Evolutionary conservation across 805 yeast species (phyloP).

Genomic region (Suhomyces emberorum): DNA sequence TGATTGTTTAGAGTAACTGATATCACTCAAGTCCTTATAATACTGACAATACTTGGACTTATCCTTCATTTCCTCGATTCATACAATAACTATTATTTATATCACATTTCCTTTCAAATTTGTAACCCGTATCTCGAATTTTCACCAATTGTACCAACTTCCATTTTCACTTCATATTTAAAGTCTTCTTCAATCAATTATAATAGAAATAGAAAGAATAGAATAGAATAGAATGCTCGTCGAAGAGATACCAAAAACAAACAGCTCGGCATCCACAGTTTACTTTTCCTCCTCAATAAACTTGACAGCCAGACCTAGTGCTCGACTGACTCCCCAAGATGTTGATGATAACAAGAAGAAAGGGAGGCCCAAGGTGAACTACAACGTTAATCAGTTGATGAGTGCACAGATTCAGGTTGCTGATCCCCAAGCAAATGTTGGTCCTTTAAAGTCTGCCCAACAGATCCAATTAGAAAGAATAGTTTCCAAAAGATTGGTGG

Average conservation of each 20-base stretch:
- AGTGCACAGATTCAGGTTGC: slow-evolving; percentile 39
- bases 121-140: no score
- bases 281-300: slow-evolving; percentile 42
- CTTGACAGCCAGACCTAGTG: slow-evolving; percentile 37
- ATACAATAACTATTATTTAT: no score
- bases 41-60: no score
- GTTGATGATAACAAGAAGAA: slow-evolving; percentile 24
- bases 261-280: slow-evolving; percentile 32
- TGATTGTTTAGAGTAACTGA: no score
- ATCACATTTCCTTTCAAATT: no score
- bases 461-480: slow-evolving; percentile 41
- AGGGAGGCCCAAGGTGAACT: slow-evolving; percentile 42
- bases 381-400: slow-evolving; percentile 41
- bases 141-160: no score
- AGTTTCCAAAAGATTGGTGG: slow-evolving; percentile 33
- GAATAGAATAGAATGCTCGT: slow-evolving; percentile 37
- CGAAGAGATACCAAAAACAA: slow-evolving; percentile 40
- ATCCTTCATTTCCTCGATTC: no score
- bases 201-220: no score
- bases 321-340: slow-evolving; percentile 16
- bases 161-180: no score
- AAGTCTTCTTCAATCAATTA: no score
- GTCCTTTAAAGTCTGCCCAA: slow-evolving; percentile 40
- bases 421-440: slow-evolving; percentile 23
- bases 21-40: no score